These are phyloP conservation scores for Phoma sp. DNA, from an alignment of 2,329 filamentous ascomycete genomes.

Conservation along the genomic window DNA sequence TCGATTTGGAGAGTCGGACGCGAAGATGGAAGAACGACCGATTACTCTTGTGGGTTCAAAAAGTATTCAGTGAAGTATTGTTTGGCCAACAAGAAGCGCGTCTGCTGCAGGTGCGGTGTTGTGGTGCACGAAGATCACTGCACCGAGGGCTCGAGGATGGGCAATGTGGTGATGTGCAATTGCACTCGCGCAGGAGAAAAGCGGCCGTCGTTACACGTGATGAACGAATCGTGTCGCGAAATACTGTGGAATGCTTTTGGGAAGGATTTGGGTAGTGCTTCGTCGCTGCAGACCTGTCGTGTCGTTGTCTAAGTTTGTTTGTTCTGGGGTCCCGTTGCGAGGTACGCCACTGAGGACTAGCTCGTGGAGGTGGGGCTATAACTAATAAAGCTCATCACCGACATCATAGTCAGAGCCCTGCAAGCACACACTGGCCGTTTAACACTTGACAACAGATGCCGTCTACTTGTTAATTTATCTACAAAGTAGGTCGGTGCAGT, in stretches of 20 bases:
- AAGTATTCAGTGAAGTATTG: neutral
- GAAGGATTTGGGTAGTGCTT: neutral
- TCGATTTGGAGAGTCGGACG: neutral
- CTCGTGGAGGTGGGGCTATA: conserved; percentile 7
- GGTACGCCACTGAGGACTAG: neutral
- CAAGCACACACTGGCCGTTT: neutral
- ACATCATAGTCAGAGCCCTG: conserved; percentile 3
- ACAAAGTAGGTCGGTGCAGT: neutral
- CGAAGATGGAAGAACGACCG: neutral
- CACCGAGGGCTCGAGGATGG: neutral
- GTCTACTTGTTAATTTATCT: neutral
- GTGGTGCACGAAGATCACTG: neutral
- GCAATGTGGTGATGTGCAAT: neutral
- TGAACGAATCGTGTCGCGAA: neutral
- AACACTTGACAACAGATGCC: neutral
- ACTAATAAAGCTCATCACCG: neutral
- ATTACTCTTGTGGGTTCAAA: no score
- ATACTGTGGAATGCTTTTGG: neutral
- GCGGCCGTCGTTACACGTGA: neutral
- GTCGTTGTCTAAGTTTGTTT: neutral
- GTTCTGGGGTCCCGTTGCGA: conserved; percentile 1
- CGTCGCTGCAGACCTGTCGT: neutral
- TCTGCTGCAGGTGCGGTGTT: neutral
- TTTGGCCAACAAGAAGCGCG: neutral
- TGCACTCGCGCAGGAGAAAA: neutral